Conservation (phyloP, 2,329 filamentous ascomycete genomes). For the Ceratocystis harringtonii region DNA sequence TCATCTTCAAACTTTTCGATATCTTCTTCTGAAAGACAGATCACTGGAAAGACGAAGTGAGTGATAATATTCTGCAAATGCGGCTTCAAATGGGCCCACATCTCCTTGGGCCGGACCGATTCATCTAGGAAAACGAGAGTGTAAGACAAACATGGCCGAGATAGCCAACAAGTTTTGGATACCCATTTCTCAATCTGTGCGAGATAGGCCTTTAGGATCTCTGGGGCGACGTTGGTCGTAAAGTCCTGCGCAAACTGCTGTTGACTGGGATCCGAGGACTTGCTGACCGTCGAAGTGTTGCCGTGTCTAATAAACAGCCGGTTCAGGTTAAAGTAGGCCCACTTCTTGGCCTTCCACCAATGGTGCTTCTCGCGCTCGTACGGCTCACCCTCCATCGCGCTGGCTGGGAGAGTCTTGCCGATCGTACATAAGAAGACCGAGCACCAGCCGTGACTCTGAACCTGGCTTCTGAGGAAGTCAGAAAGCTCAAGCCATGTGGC, state of each 20-base stretch:
- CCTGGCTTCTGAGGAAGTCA: constrained; percentile 58
- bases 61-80: constrained; percentile 87
- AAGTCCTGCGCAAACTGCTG: constrained; percentile 79
- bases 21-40: constrained; percentile 85
- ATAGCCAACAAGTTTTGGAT: constrained; percentile 83
- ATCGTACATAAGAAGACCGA: constrained; percentile 86
- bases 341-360: constrained; percentile 99
- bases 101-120: constrained; percentile 90
- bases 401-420: constrained; percentile 65
- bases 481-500: constrained; percentile 92
- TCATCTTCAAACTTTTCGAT: constrained; percentile 88
- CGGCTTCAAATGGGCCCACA: constrained; percentile 87
- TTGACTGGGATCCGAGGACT: constrained; percentile 49
- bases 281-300: constrained; percentile 63
- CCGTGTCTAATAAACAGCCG: constrained; percentile 90
- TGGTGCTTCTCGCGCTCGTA: constrained; percentile 85
- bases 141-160: constrained; percentile 83
- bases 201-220: constrained; percentile 91
- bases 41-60: constrained; percentile 86
- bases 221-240: constrained; percentile 78
- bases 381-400: constrained; percentile 61
- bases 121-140: constrained; percentile 93
- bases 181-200: constrained; percentile 97
- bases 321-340: constrained; percentile 96
- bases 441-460: constrained; percentile 87